Evolutionary conservation across 495 filamentous ascomycete genomes (phyloP).

Genomic region (Cetradonia linearis): DNA sequence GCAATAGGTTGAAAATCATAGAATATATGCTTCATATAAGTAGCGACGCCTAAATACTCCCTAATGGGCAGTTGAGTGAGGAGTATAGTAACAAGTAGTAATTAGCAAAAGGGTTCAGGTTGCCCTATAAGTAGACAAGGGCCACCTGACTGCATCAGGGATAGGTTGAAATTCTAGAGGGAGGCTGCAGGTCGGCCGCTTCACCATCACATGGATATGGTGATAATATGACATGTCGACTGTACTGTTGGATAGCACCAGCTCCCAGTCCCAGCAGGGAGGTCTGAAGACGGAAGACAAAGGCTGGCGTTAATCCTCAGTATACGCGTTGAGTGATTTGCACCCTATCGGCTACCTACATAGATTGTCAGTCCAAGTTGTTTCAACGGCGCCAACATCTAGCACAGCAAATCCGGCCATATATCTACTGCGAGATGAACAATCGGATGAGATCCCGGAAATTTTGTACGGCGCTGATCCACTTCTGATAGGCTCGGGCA

Average conservation of each 20-base stretch:
- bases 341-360: slow-evolving; percentile 8
- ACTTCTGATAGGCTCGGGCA: not conserved
- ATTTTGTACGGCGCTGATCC: not conserved
- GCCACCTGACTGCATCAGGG: not conserved
- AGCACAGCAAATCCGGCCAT: not conserved
- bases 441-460: slow-evolving; percentile 3
- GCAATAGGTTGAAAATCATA: not conserved
- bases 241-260: not conserved
- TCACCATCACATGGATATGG: not conserved
- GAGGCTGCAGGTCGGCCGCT: slow-evolving; percentile 9
- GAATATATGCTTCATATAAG: not conserved
- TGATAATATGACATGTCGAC: slow-evolving; percentile 9
- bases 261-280: not conserved
- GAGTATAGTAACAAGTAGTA: not conserved
- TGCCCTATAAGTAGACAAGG: slow-evolving; percentile 7
- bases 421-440: slow-evolving; percentile 3
- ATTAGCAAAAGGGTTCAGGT: slow-evolving; percentile 1
- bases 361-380: slow-evolving; percentile 4
- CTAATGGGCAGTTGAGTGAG: not conserved
- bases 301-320: slow-evolving; percentile 7
- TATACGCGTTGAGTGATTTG: slow-evolving; percentile 5
- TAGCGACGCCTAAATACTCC: not conserved
- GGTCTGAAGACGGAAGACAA: slow-evolving; percentile 1
- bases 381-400: slow-evolving; percentile 5
- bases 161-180: not conserved